A percentile compares a stretch with the other conserved stretches of the same genome.
phyloP scores from a whole-genome alignment of 495 filamentous ascomycete genomes.

The Aspergillus cristatus region DNA sequence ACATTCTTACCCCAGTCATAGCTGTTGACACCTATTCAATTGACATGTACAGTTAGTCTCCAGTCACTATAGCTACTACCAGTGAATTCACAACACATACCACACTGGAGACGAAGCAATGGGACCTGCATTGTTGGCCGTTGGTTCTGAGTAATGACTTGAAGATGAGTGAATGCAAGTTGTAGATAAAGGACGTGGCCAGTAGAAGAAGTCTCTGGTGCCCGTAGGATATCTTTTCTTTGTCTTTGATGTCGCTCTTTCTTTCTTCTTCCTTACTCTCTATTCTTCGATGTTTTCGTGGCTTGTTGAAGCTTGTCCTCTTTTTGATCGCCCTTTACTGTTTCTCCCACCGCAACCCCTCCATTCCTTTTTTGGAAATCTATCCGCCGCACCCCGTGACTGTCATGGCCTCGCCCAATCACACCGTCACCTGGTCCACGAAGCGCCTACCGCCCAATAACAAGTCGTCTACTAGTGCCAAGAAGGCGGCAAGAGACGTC shows the following conservation, averaged over 20 bases:
- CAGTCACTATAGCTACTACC: background rate
- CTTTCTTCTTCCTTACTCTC: slow-evolving; percentile 2
- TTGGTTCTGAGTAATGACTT: slow-evolving; percentile 2
- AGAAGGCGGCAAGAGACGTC: background rate
- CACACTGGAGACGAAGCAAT: slow-evolving; percentile 85
- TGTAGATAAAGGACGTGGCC: background rate
- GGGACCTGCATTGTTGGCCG: slow-evolving; percentile 63
- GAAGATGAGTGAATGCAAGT: background rate
- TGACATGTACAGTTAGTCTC: slow-evolving; percentile 1
- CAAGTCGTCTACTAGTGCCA: background rate
- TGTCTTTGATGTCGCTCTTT: too few species aligned
- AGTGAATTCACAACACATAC: slow-evolving; percentile 42
- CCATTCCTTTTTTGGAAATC: slow-evolving; percentile 1
- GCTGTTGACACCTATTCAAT: slow-evolving; percentile 68
- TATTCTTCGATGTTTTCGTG: background rate
- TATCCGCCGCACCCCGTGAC: slow-evolving; percentile 7
- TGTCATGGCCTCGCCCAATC: slow-evolving; percentile 13
- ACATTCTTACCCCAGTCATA: slow-evolving; percentile 81
- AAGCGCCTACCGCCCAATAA: slow-evolving; percentile 10
- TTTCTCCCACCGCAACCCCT: background rate
- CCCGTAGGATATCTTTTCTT: too few species aligned
- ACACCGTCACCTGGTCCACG: slow-evolving; percentile 4
- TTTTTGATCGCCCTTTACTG: too few species aligned
- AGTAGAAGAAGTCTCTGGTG: background rate
- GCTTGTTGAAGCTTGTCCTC: background rate